Conservation (phyloP, 148 eudicot genomes). For the Suaeda aralocaspica region DNA sequence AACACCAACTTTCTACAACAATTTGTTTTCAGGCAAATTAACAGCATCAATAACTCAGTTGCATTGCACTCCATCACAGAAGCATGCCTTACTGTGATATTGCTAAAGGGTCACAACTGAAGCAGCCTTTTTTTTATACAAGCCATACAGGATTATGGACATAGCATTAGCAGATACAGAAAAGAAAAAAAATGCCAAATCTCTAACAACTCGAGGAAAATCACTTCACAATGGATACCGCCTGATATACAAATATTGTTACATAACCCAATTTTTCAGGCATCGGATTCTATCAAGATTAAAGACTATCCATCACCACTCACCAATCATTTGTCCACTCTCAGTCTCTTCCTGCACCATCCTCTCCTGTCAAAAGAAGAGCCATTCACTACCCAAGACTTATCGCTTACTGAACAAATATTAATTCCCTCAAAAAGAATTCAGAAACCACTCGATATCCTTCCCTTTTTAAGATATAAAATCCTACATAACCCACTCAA, state of each 20-base stretch:
- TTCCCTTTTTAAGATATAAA: neutral
- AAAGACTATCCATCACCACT: neutral
- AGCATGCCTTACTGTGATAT: neutral
- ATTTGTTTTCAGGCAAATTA: too few species aligned
- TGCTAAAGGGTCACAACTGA: neutral
- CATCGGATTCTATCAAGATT: neutral
- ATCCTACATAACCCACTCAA: neutral
- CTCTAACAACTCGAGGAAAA: neutral
- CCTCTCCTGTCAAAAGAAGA: too few species aligned
- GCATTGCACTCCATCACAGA: neutral
- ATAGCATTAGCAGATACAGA: neutral
- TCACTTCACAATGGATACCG: neutral
- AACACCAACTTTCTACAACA: too few species aligned
- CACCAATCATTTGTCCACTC: neutral
- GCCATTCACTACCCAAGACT: too few species aligned
- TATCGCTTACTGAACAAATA: too few species aligned
- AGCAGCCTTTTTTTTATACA: neutral
- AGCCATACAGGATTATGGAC: neutral
- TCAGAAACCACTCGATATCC: neutral
- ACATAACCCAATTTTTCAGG: neutral
- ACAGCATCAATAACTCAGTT: too few species aligned
- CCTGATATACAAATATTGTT: neutral
- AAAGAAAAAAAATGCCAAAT: neutral
- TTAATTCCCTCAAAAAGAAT: neutral
- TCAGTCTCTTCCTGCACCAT: too few species aligned